phyloP scores from a whole-genome alignment of 352 stramenopile genomes.

The Globisporangium nagaii region DNA sequence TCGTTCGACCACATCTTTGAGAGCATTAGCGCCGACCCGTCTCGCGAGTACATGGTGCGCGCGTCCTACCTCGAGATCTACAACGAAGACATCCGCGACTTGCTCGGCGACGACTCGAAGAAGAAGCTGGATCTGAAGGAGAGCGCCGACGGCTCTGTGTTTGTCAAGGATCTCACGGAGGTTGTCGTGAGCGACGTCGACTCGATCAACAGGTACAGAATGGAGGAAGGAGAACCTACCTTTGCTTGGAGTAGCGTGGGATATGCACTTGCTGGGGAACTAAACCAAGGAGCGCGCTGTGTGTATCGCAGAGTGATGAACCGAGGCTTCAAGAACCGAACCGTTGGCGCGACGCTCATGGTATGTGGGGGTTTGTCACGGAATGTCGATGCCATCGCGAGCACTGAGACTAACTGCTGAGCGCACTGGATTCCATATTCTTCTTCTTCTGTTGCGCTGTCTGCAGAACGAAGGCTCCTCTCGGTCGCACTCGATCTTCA shows the following conservation, averaged over 20 bases:
- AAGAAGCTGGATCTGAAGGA: conserved; percentile 87
- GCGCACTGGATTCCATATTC: not conserved
- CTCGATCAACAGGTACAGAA: conserved; percentile 56
- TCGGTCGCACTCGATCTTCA: conserved; percentile 85
- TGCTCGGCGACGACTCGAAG: conserved; percentile 77
- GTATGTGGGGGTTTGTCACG: conserved; percentile 16
- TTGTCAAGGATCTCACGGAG: conserved; percentile 87
- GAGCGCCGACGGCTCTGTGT: conserved; percentile 68
- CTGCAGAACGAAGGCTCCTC: conserved; percentile 66
- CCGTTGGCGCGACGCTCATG: conserved; percentile 76
- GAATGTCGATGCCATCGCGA: too few species aligned
- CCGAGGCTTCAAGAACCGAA: conserved; percentile 81
- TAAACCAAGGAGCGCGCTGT: too few species aligned
- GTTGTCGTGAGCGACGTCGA: conserved; percentile 71
- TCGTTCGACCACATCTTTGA: conserved; percentile 88
- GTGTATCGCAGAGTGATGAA: conserved; percentile 54
- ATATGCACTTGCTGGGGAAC: too few species aligned
- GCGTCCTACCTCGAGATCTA: conserved; percentile 94
- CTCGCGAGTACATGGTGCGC: conserved; percentile 76
- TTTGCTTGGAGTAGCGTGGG: not conserved
- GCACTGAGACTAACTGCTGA: not conserved
- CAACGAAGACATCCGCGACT: conserved; percentile 92
- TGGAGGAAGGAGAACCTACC: not conserved
- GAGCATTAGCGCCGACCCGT: conserved; percentile 64
- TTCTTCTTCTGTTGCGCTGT: not conserved